These are phyloP conservation scores for Diaporthe vaccinii DNA, from an alignment of 2,329 filamentous ascomycete genomes.

Conservation along the genomic window DNA sequence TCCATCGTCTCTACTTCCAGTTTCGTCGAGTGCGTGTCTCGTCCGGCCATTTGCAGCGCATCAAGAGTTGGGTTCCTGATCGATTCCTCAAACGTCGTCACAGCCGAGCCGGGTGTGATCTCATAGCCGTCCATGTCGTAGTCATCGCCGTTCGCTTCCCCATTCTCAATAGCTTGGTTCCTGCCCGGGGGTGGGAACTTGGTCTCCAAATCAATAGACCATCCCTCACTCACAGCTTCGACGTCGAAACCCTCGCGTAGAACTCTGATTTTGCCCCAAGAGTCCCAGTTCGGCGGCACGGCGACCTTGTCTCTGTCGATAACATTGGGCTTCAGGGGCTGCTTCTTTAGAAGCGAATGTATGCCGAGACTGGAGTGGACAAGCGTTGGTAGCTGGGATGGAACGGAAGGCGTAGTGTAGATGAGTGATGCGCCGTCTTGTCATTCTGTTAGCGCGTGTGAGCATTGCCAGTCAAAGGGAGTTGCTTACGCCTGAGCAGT, in stretches of 20 bases:
- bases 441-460: conserved; percentile 45
- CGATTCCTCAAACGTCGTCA: conserved; percentile 82
- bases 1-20: conserved; percentile 78
- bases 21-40: conserved; percentile 57
- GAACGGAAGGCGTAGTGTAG: conserved; percentile 83
- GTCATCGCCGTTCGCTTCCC: conserved; percentile 44
- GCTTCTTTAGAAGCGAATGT: conserved; percentile 83
- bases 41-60: conserved; percentile 67
- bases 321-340: conserved; percentile 88
- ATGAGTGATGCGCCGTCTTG: conserved; percentile 86
- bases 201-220: conserved; percentile 85
- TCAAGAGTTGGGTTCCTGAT: conserved; percentile 81
- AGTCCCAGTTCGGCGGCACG: conserved; percentile 97
- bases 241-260: conserved; percentile 93
- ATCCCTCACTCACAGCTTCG: conserved; percentile 85
- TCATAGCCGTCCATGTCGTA: conserved; percentile 47
- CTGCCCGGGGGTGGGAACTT: conserved; percentile 54
- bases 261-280: conserved; percentile 96
- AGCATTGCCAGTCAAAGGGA: conserved; percentile 36
- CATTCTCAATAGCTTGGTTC: conserved; percentile 43
- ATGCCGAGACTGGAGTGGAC: conserved; percentile 90
- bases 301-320: conserved; percentile 95
- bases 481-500: conserved; percentile 81
- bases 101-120: conserved; percentile 69
- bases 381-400: conserved; percentile 82